Evolutionary conservation across 306 rosid genomes (phyloP).

Genomic region (Cucurbita ficifolia): DNA sequence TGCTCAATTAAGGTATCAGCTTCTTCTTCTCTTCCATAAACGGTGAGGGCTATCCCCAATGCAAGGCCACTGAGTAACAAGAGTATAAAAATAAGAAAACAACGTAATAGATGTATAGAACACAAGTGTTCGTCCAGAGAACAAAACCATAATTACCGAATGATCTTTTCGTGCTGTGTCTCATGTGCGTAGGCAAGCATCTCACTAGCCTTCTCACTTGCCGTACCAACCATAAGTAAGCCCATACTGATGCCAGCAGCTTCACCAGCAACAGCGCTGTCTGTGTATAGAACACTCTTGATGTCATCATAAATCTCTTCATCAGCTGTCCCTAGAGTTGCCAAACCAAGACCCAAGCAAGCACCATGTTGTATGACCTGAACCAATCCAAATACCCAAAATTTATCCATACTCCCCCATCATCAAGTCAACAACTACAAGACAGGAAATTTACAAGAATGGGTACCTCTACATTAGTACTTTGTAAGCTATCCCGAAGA

Average conservation of each 20-base stretch:
- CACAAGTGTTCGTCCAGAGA: not conserved
- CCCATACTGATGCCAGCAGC: conserved; percentile 99
- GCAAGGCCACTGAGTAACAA: conserved; percentile 58
- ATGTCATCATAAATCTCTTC: conserved; percentile 81
- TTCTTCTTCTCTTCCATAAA: conserved; percentile 96
- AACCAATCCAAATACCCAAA: conserved; percentile 9
- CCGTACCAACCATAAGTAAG: conserved; percentile 96
- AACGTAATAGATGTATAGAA: not conserved
- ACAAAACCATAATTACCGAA: conserved; percentile 33
- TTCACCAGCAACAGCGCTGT: conserved; percentile 96
- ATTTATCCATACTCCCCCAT: not conserved
- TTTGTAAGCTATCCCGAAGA: conserved; percentile 80
- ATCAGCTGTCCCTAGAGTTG: conserved; percentile 91
- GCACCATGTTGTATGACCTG: conserved; percentile 99
- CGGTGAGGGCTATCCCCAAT: conserved; percentile 88
- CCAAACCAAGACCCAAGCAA: conserved; percentile 96
- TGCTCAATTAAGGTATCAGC: conserved; percentile 95
- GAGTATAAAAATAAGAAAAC: conserved; percentile 5
- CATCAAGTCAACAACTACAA: not conserved
- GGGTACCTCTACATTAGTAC: conserved; percentile 81
- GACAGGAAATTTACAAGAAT: conserved; percentile 4
- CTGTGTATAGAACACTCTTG: conserved; percentile 73
- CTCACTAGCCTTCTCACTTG: conserved; percentile 91
- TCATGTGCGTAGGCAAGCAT: conserved; percentile 96
- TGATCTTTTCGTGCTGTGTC: conserved; percentile 90